Evolutionary conservation across 768 basidiomycete species (phyloP).

Genomic region (Leucocoprinus birnbaumii): DNA sequence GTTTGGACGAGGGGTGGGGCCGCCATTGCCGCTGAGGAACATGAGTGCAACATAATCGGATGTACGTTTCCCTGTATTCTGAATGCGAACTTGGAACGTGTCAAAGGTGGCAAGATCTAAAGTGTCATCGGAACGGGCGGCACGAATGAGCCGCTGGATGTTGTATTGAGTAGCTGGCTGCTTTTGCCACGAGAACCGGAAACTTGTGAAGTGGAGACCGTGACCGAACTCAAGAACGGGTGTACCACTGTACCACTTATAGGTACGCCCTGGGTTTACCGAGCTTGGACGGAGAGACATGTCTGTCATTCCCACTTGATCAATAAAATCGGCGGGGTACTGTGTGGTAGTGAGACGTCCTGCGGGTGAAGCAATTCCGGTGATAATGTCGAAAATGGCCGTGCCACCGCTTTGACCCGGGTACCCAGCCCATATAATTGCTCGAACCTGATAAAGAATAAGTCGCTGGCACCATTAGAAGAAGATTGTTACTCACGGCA

Average conservation of each 20-base stretch:
- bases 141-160: conserved; percentile 36
- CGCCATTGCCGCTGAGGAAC: conserved; percentile 45
- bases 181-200: conserved; percentile 36
- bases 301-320: conserved; percentile 53
- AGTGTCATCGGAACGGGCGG: conserved; percentile 13
- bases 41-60: conserved; percentile 57
- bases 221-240: conserved; percentile 53
- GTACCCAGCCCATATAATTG: conserved; percentile 56
- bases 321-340: conserved; percentile 46
- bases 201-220: conserved; percentile 54
- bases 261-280: conserved; percentile 52
- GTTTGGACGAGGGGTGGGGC: conserved; percentile 49
- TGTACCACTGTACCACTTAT: conserved; percentile 53
- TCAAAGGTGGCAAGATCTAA: conserved; percentile 46
- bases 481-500: conserved; percentile 27
- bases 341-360: conserved; percentile 55
- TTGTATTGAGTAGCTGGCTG: conserved; percentile 33
- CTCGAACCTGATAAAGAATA: conserved; percentile 38
- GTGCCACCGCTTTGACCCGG: conserved; percentile 54
- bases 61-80: conserved; percentile 42
- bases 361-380: conserved; percentile 48
- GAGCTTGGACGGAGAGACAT: conserved; percentile 50
- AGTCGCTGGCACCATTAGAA: not conserved
- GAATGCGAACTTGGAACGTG: conserved; percentile 45
- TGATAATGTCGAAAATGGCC: conserved; percentile 50